phyloP scores from a whole-genome alignment of 2,329 filamentous ascomycete species.

The Alternaria solani region DNA sequence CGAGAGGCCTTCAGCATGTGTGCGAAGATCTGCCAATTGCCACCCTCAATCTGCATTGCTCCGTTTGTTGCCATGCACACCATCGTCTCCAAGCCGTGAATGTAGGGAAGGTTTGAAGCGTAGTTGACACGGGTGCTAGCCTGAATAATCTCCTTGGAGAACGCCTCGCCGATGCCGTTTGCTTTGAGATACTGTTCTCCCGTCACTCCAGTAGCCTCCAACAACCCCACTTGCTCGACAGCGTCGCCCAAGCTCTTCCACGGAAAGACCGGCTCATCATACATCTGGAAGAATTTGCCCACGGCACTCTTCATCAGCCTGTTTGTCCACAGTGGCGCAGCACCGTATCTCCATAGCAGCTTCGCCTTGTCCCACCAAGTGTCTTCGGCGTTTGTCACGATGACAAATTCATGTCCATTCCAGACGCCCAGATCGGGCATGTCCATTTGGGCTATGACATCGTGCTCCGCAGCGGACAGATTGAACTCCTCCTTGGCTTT shows the following conservation, averaged over 20 bases:
- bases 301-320: constrained; percentile 76
- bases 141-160: constrained; percentile 84
- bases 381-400: constrained; percentile 66
- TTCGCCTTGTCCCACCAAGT: constrained; percentile 83
- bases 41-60: constrained; percentile 78
- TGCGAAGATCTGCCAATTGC: constrained; percentile 96
- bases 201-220: constrained; percentile 71
- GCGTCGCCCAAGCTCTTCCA: constrained; percentile 78
- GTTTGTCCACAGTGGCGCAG: constrained; percentile 76
- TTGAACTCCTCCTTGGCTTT: constrained; percentile 75
- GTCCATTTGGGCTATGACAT: constrained; percentile 44
- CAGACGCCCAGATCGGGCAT: constrained; percentile 74
- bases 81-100: constrained; percentile 91
- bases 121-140: constrained; percentile 93
- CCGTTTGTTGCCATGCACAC: constrained; percentile 90
- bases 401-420: constrained; percentile 80
- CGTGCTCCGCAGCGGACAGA: constrained; percentile 60
- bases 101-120: constrained; percentile 83
- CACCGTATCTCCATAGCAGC: constrained; percentile 85
- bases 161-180: constrained; percentile 72
- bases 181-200: constrained; percentile 75
- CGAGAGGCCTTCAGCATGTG: constrained; percentile 74
- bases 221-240: constrained; percentile 72
- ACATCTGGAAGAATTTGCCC: constrained; percentile 78
- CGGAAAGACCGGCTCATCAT: constrained; percentile 82